Evolutionary conservation across 164 flowering plant genomes (phyloP), one percentile per base, ranked within the genome.

Genomic region (Kalanchoe fedtschenkoi): DNA sequence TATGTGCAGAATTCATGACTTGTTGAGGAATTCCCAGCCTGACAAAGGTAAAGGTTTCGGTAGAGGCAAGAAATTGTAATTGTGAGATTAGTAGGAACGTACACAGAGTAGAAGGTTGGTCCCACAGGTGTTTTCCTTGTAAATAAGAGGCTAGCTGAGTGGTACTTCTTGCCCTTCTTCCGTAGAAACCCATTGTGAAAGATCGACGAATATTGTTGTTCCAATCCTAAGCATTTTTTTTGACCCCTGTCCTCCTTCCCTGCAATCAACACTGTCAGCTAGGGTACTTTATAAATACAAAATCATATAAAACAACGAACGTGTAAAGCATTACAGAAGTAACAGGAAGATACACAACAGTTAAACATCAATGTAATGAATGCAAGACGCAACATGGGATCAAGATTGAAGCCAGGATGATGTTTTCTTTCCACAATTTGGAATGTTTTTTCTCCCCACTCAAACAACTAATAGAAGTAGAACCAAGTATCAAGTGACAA

Each of bases 11-110:
- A n/a, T 79, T 84, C 2, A 75, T 44, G 19, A 71, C 55, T 62
- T 87, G 88, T 65, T 71, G 87, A 42, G 70, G 62, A 62, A 81
- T 74, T 74, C 88, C 74, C 65, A 89, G 46, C 66, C 87, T 95
- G 70, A 85, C 47, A 37, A 87, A 69, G 71, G 75, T 73, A 32
- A 89, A 72, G 39, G 80, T 85, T 62, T 89, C 87, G 85, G 9
- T 33, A 34, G 16, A 37, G 72, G 30, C 74, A 37, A 51, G 55
- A 57, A 62, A 44, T 7, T 9, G 51, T 34, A 19, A n/a, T 32
- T 24, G 0, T 51, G 30, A 61, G 10, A 24, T 30, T 5, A 9
- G 1, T 26, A 55, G 62, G 53, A 29, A 75, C 97, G 58, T 84
- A 95, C 97, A 70, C 66, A 74, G 29, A 95, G 87, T 38, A 75